Percentiles rank a stretch among this genome's conserved stretches.
phyloP scores from a whole-genome alignment of 164 flowering plant genomes.

The Buxus sempervirens region DNA sequence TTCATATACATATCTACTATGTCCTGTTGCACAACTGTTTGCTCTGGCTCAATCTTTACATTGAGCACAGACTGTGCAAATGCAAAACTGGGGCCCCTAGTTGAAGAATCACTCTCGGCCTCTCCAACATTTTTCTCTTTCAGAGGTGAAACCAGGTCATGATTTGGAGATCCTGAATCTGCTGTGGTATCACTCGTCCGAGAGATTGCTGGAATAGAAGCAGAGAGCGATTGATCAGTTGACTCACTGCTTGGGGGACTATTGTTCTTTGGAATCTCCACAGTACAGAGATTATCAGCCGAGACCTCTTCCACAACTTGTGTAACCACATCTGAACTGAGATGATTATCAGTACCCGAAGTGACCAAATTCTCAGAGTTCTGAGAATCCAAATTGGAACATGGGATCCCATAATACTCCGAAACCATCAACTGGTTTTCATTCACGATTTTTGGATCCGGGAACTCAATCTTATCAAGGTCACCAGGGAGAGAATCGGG shows the following conservation, averaged over 20 bases:
- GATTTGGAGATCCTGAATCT: constrained; percentile 32
- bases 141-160: constrained; percentile 35
- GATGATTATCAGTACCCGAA: constrained; percentile 41
- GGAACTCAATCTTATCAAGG: constrained; percentile 78
- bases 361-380: constrained; percentile 45
- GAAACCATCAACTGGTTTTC: constrained; percentile 87
- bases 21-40: constrained; percentile 76
- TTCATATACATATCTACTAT: constrained; percentile 97
- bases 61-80: constrained; percentile 38
- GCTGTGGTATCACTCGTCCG: constrained; percentile 38
- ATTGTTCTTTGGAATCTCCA: constrained; percentile 31
- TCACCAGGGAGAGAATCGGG: constrained; percentile 38
- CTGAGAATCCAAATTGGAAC: constrained; percentile 44
- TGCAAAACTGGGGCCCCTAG: constrained; percentile 22
- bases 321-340: constrained; percentile 28
- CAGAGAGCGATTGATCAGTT: constrained; percentile 52
- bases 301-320: constrained; percentile 41
- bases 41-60: constrained; percentile 61
- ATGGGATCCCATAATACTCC: constrained; percentile 55
- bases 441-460: constrained; percentile 72
- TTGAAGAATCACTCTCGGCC: constrained; percentile 44
- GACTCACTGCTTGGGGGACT: constrained; percentile 70
- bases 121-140: constrained; percentile 37
- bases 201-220: constrained; percentile 39
- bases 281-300: constrained; percentile 25